A percentile compares a stretch with the other conserved stretches of the same genome.
Evolutionary conservation across 129 eudicot genomes (phyloP).

Genomic region (Mikania micrantha): DNA sequence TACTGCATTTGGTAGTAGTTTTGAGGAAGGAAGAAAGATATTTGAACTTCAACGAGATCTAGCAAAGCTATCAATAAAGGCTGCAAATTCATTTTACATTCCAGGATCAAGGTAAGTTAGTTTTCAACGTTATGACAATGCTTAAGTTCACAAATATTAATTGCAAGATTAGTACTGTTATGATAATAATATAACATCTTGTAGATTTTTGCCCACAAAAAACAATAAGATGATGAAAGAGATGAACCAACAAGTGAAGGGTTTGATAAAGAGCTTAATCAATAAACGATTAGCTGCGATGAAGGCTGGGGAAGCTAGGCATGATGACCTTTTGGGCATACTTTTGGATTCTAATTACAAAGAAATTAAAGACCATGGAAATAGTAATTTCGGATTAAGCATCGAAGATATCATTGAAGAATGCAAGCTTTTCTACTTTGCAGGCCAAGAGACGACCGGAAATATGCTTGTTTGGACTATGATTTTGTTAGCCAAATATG

Average conservation of each 20-base stretch:
- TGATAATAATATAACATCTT: not conserved
- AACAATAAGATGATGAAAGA: conserved; percentile 22
- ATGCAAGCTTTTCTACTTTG: conserved; percentile 28
- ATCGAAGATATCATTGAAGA: conserved; percentile 26
- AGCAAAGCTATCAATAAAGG: not conserved
- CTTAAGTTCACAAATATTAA: not conserved
- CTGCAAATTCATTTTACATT: conserved; percentile 18
- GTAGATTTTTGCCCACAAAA: conserved; percentile 28
- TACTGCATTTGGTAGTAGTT: conserved; percentile 27
- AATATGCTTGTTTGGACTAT: conserved; percentile 33
- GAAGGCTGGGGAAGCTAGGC: not conserved
- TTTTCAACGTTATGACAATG: not conserved
- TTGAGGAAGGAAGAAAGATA: conserved; percentile 25
- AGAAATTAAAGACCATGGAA: conserved; percentile 20
- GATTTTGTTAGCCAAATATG: conserved; percentile 22
- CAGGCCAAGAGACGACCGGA: conserved; percentile 27
- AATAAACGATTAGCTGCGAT: conserved; percentile 16
- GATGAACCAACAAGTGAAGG: not conserved
- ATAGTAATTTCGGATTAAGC: conserved; percentile 18
- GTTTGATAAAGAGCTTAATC: conserved; percentile 8
- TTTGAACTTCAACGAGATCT: conserved; percentile 23
- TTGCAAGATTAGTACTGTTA: no score
- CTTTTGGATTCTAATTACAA: conserved; percentile 25
- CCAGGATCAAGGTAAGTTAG: conserved; percentile 19
- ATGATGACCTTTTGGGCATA: conserved; percentile 24